These are phyloP conservation scores for Pyrenophora seminiperda DNA, from an alignment of 2,329 filamentous ascomycete species.

Conservation along the genomic window DNA sequence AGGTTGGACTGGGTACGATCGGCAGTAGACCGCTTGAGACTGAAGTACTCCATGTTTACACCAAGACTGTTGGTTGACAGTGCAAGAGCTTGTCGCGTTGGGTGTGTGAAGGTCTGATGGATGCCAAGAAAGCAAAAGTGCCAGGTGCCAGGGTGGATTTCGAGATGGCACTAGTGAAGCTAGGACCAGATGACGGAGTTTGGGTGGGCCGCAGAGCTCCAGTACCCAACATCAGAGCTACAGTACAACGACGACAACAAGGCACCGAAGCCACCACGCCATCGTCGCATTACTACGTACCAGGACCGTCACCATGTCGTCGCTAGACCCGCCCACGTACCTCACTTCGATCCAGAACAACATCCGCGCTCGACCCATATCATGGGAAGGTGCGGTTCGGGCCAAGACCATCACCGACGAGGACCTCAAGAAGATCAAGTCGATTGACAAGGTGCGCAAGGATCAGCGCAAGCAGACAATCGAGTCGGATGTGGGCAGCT, in stretches of 20 bases:
- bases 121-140: constrained; percentile 38
- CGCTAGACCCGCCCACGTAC: constrained; percentile 85
- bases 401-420: constrained; percentile 92
- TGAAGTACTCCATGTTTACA: constrained; percentile 49
- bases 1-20: constrained; percentile 71
- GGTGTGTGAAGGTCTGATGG: constrained; percentile 30
- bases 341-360: constrained; percentile 90
- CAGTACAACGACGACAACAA: constrained; percentile 15
- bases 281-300: constrained; percentile 5
- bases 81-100: constrained; percentile 13
- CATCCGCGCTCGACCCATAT: constrained; percentile 92
- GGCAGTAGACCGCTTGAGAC: constrained; percentile 63
- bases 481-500: constrained; percentile 78
- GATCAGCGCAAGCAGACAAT: constrained; percentile 85
- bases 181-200: constrained; percentile 41
- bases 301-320: constrained; percentile 67
- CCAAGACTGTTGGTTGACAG: constrained; percentile 7
- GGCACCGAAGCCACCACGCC: constrained; percentile 13
- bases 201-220: constrained; percentile 40
- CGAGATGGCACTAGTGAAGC: constrained; percentile 10
- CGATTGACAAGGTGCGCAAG: constrained; percentile 93
- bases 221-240: constrained; percentile 37
- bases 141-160: neutral
- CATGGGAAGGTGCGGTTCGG: constrained; percentile 95
- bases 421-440: constrained; percentile 93